These are phyloP conservation scores for Epithemia pelagica DNA, from an alignment of 108 stramenopile genomes.

Conservation along the genomic window DNA sequence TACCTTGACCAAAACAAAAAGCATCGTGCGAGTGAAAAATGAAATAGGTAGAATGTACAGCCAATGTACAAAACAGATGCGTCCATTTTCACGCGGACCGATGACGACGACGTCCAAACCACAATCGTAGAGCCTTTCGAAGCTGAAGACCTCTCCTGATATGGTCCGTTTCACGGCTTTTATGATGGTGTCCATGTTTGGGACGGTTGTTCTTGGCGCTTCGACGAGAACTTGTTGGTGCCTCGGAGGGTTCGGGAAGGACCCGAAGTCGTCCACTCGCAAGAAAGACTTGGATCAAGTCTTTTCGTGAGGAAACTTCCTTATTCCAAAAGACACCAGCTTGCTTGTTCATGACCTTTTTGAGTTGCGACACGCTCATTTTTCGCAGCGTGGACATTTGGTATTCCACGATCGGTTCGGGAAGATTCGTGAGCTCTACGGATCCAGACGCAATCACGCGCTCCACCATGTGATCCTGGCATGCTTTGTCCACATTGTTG, in stretches of 20 bases:
- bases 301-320: conserved; percentile 57
- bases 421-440: conserved; percentile 47
- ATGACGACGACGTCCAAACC: too few relatives aligned
- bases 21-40: too few relatives aligned
- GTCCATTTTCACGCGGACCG: too few relatives aligned
- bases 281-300: conserved; percentile 49
- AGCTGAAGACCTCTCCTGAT: too few relatives aligned
- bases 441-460: conserved; percentile 19
- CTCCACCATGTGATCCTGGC: conserved; percentile 30
- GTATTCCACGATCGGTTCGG: conserved; percentile 40
- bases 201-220: too few relatives aligned
- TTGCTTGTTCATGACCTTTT: conserved; percentile 29
- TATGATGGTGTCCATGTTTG: too few relatives aligned
- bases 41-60: too few relatives aligned
- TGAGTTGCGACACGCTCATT: conserved; percentile 37
- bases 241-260: conserved; percentile 6
- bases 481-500: conserved; percentile 27
- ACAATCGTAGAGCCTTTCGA: too few relatives aligned
- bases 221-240: too few relatives aligned
- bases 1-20: too few relatives aligned
- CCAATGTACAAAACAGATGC: too few relatives aligned
- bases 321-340: conserved; percentile 45
- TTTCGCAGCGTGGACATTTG: conserved; percentile 11
- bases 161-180: too few relatives aligned
- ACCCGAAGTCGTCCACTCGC: conserved; percentile 42